Evolutionary conservation across 2,329 filamentous ascomycete genomes (phyloP), one percentile per base, ranked within the genome.

Genomic region (Penicillium brevicompactum): DNA sequence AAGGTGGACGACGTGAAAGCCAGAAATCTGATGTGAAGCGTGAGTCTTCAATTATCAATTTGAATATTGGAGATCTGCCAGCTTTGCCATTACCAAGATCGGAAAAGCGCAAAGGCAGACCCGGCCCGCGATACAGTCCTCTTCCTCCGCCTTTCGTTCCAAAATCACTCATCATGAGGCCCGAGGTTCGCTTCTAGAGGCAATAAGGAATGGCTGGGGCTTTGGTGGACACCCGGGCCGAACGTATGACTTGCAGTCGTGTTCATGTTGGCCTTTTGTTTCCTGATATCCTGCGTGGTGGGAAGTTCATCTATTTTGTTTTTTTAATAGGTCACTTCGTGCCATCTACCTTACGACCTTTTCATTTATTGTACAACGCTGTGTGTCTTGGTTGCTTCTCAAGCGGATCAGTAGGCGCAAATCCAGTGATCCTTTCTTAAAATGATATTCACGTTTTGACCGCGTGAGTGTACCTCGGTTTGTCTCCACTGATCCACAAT

Each of bases 111-210:
- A 18, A 50, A 10, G 27, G 51, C 22, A 64, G 57, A 46, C 47
- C 58, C 13, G 44, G 51, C 14, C 55, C 58, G 9, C 46, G 63
- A 27, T 65, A 63, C 50, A 63, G 51, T 13, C 49, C 55, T n/a
- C 51, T 65, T 7, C 63, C 63, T 18, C 63, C 63, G 2, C 47
- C 55, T 10, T 57, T 56, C 27, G 55, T 55, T 6, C 51, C 51
- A 4, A 63, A 55, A 14, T 42, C 43, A 24, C 46, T 61, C 24
- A 21, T 46, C 38, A 57, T 58, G 10, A 51, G 58, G 14, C 63
- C 61, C 2, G 56, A 64, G 14, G 60, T 65, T 32, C 53, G 61
- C 2, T 65, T 64, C 18, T 65, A 55, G 55, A 27, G 14, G 7
- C 2, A 4, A 16, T 14, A 30, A 22, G 9, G 18, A 5, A 21